These are phyloP conservation scores for Cystobasidiaceae sp. DNA, from an alignment of 1,284 basidiomycete species.

Conservation along the genomic window DNA sequence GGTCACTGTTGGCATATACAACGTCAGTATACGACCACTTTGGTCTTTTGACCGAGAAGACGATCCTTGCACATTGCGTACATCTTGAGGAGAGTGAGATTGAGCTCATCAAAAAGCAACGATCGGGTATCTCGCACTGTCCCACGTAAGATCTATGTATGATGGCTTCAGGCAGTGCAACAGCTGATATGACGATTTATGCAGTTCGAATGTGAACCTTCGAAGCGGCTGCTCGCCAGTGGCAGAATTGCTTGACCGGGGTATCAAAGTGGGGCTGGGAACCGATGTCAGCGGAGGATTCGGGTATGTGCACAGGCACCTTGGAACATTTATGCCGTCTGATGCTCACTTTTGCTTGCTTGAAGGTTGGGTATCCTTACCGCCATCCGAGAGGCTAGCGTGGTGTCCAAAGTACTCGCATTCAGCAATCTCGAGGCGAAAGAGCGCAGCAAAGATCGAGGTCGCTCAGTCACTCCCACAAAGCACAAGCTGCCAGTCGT, in stretches of 20 bases:
- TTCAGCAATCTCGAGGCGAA: conserved; percentile 37
- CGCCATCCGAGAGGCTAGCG: conserved; percentile 74
- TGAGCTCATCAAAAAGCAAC: conserved; percentile 60
- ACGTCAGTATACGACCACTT: conserved; percentile 73
- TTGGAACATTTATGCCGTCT: too few relatives aligned
- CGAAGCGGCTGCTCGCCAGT: conserved; percentile 76
- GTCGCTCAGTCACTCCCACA: conserved; percentile 32
- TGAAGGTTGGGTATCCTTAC: conserved; percentile 67
- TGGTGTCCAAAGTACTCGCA: conserved; percentile 68
- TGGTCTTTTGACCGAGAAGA: conserved; percentile 69
- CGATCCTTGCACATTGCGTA: conserved; percentile 84
- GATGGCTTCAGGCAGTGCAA: neutral
- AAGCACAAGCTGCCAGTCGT: too few relatives aligned
- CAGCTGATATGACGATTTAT: neutral
- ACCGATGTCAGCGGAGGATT: conserved; percentile 42
- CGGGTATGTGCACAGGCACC: conserved; percentile 10
- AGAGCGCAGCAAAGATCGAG: conserved; percentile 27
- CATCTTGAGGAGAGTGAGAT: conserved; percentile 70
- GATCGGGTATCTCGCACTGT: conserved; percentile 83
- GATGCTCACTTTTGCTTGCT: neutral
- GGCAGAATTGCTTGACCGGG: conserved; percentile 69
- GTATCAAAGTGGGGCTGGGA: conserved; percentile 59
- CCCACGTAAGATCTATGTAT: conserved; percentile 61
- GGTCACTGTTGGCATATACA: neutral
- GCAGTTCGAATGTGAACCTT: conserved; percentile 71